phyloP scores from a whole-genome alignment of 2,329 filamentous ascomycete genomes.

The Ascocoryne sarcoides region DNA sequence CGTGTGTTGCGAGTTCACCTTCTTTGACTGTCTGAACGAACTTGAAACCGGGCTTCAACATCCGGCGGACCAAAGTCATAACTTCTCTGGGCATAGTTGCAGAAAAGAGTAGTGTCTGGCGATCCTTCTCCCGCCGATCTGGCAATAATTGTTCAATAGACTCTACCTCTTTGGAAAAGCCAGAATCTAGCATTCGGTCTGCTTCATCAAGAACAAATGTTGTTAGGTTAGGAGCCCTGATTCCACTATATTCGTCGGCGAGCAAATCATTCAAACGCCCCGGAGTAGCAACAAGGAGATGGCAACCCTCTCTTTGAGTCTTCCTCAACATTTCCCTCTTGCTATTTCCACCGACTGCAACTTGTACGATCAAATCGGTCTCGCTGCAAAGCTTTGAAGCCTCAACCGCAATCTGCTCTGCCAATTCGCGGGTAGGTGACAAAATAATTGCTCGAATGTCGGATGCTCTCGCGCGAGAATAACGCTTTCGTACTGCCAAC shows the following conservation, averaged over 20 bases:
- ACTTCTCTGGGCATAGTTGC: constrained; percentile 85
- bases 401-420: constrained; percentile 72
- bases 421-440: constrained; percentile 74
- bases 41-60: constrained; percentile 77
- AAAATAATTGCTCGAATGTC: constrained; percentile 66
- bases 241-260: constrained; percentile 42
- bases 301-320: constrained; percentile 60
- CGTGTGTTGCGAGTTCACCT: constrained; percentile 78
- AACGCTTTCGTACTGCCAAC: constrained; percentile 38
- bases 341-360: constrained; percentile 81
- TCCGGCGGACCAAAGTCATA: constrained; percentile 61
- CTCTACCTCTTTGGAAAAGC: constrained; percentile 59
- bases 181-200: constrained; percentile 96
- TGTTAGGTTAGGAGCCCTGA: constrained; percentile 53
- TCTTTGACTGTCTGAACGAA: constrained; percentile 79
- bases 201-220: constrained; percentile 95
- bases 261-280: constrained; percentile 76
- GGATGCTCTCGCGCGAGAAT: constrained; percentile 34
- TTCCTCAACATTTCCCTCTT: constrained; percentile 42
- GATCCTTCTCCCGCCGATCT: constrained; percentile 48
- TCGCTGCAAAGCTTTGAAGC: constrained; percentile 39
- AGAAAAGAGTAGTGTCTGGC: constrained; percentile 92
- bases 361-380: constrained; percentile 45
- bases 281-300: constrained; percentile 84
- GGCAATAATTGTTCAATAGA: constrained; percentile 58